Base-by-base conservation (phyloP, 768 basidiomycete species). In the Boletus vermiculosoides region DNA sequence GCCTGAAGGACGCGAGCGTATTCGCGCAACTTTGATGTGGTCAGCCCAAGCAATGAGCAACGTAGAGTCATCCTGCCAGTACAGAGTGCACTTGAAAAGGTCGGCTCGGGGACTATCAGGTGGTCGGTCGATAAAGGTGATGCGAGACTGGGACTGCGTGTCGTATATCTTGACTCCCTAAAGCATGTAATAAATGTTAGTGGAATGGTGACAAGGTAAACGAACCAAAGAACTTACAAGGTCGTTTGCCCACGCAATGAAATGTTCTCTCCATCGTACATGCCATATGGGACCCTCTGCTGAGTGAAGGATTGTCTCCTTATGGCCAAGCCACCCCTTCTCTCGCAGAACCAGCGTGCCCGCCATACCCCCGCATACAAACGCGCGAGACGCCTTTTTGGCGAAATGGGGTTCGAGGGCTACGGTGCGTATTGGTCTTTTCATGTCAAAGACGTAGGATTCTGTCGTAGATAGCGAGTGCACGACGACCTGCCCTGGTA, bases 201-300 rank as follows among this genome's bases (percentile, higher is more conserved):
- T 40, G 16, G 5, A 56, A 41, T 15, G 18, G 12, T 15, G 40
- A 34, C 18, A 41, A 25, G 40, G 53, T 6, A 30, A 37, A 34
- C 48, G n/a, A 18, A 36, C 28, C 25, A 50, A 31, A 41, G n/a
- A 33, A 71, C 86, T 66, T 60, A 94, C 93, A 42, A 85, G 63
- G 69, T 99, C 97, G 63, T 94, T 97, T 4, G 95, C 93, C 97
- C 97, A 99, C 0, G 94, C 94, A 61, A 98, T 93, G 31, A 97
- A 77, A 47, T 82, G 82, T 1, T 86, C 87, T 65, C 85, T 78
- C 97, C 97, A 98, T 55, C 88, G 81, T 11, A 87, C 84, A 50
- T 87, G 85, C 94, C 94, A 98, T 51, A 99, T 92, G 0, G 97
- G 92, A 12, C 96, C 97, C 73, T 98, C 97, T 5, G 88, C 90